Base-by-base conservation (phyloP, 352 stramenopile genomes). In the Phytophthora melonis region DNA sequence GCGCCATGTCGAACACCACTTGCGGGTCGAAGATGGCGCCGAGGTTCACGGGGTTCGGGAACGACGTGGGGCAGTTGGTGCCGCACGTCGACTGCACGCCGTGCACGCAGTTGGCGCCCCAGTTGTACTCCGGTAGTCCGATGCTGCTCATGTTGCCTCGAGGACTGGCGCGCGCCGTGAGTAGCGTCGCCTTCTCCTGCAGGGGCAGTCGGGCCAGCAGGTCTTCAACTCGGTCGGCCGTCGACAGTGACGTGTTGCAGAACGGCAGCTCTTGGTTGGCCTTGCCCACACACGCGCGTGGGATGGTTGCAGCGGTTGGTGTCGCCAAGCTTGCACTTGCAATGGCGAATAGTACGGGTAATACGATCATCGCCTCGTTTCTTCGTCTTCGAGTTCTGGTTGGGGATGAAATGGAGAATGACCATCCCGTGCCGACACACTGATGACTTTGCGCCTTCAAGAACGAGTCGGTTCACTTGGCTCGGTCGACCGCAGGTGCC, bases 71-170 rank as follows among this genome's bases (percentile, higher is more conserved):
- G 70, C 81, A 92, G 66, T 90, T 73, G 54, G 83, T 77, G 59
- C 82, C 79, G 74, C 83, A 90, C 19, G 92, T 98, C 21, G 88
- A 91, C 69, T 93, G 93, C 58, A 98, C 85, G 27, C 95, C 96
- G 63, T 98, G 96, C 10, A 98, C 88, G 52, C 89, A 97, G 78
- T 99, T 97, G 57, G 89, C 95, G 32, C 95, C 97, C 93, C 94
- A 98, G 74, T 98, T 88, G 83, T 98, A 98, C 58, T 93, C 84
- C 5, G 92, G 94, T 4, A 98, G 58, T 0, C 84, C 90, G 4
- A 98, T 83, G 23, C 66, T 75, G 49, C 90, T 89, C 70, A 98
- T 90, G 56, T 87, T 91, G 16, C 87, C 88, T n/a, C 67, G 68
- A 1, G 87, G 87, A 53, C 85, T 92, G 10, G 87, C 87, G 5